Base-by-base conservation (phyloP, 1,284 basidiomycete genomes). In the Farysia itapuensis region DNA sequence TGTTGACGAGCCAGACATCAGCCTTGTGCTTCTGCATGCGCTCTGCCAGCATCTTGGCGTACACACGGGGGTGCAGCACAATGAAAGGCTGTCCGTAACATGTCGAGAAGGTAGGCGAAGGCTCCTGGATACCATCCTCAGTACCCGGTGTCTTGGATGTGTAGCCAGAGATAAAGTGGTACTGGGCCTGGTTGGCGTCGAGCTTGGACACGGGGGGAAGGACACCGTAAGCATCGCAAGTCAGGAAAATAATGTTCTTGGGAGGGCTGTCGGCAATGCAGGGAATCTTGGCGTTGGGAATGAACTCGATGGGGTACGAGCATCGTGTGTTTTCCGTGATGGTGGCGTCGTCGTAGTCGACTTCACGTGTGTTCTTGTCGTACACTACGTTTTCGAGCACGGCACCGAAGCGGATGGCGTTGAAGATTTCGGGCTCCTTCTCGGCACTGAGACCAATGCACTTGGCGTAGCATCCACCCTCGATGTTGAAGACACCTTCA, bases 251-350 rank as follows among this genome's bases (percentile, higher is more conserved):
- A 79, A 96, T 94, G 82, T 96, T 92, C 77, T 83, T 86, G 23
- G 67, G 58, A 24, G 68, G 70, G 40, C 43, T 38, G 60, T 66
- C 57, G 51, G 67, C 56, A 37, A 75, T 67, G 66, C 73, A 74
- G 9, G 70, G 72, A 38, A 72, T 90, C 80, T 89, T 85, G 57
- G 94, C 93, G 78, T 96, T 95, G 61, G 89, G 86, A 72, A 99
- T 98, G 81, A 81, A 91, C 77, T 77, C 58, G 49, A 74, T 75
- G n/a, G 72, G 72, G 72, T 74, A 74, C 22, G 72, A 70, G 63
- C 94, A 97, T 45, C 94, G 91, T 25, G 94, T 98, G 84, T 98
- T 99, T 81, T 99, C 95, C 19, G 93, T 98, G 79, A 97, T 96
- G 79, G 84, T 83, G 66, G 92, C 83, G 77, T 98, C 95, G 78